Evolutionary conservation across 2,329 filamentous ascomycete genomes (phyloP), one percentile per base, ranked within the genome.

Genomic region (Scolecobasidium constrictum): DNA sequence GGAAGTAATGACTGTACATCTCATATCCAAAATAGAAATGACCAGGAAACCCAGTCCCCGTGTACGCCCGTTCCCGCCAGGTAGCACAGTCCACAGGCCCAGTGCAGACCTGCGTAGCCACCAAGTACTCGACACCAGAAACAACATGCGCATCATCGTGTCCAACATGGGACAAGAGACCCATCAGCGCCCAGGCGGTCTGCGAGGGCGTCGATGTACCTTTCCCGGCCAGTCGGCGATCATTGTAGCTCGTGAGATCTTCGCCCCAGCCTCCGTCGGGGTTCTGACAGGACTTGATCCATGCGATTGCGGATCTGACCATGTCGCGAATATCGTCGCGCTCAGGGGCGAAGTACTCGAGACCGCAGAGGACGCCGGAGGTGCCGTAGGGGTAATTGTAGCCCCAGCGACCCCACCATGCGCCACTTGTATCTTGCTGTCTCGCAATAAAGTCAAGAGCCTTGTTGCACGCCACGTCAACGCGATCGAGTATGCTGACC

Each of bases 111-210:
- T n/a, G n/a, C n/a, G n/a, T n/a, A n/a, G n/a, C n/a, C n/a, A n/a
- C n/a, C n/a, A n/a, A n/a, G n/a, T n/a, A n/a, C n/a, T n/a, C n/a
- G n/a, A n/a, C n/a, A 11, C 37, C 37, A 18, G 16, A 16, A 18
- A 18, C 37, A 21, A 39, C 23, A 21, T 16, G 18, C 22, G 12
- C n/a, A 26, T 39, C 37, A 13, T 20, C 23, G 3, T 11, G 22
- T 15, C 18, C 16, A 17, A 39, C 18, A 20, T 22, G 37, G 18
- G 37, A 20, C 18, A 39, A 21, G 18, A 39, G 20, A 18, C 19
- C 37, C 37, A 39, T 39, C 12, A 39, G 19, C 17, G 37, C 37
- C 37, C 37, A 39, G 12, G 37, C 37, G 12, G 37, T 39, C 37
- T 39, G 37, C 19, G 37, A 39, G 37, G 37, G 19, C 12, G 19